Evolutionary conservation across 106 monocot species (phyloP).

Genomic region (Apostasia ramifera): DNA sequence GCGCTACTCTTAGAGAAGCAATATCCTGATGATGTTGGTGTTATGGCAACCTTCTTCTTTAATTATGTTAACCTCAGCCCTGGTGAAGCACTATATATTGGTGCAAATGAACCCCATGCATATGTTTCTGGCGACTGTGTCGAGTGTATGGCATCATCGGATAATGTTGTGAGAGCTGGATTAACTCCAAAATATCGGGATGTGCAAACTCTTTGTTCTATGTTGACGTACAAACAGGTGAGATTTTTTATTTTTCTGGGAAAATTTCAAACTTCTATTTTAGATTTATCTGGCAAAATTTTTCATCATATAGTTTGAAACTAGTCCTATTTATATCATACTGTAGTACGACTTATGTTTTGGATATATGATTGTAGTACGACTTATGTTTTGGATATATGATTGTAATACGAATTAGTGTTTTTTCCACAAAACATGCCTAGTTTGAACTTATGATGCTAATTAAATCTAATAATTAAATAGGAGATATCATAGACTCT

Average conservation of each 20-base stretch:
- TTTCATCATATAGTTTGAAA: too few relatives aligned
- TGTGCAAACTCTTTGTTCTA: slow-evolving; percentile 86
- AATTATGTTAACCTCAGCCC: slow-evolving; percentile 84
- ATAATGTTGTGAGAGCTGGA: slow-evolving; percentile 98
- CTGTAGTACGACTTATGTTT: too few relatives aligned
- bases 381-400: too few relatives aligned
- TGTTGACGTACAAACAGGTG: slow-evolving; percentile 95
- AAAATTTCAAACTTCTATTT: too few relatives aligned
- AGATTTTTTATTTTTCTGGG: background rate
- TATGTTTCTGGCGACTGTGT: slow-evolving; percentile 92
- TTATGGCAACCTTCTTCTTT: slow-evolving; percentile 83
- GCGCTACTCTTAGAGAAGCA: slow-evolving; percentile 66
- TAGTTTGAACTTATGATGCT: too few relatives aligned
- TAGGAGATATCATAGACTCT: too few relatives aligned
- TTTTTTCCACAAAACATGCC: too few relatives aligned
- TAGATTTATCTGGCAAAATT: too few relatives aligned
- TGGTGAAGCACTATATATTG: slow-evolving; percentile 82
- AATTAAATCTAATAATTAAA: too few relatives aligned
- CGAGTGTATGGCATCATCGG: slow-evolving; percentile 97
- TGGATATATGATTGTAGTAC: too few relatives aligned
- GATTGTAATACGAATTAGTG: too few relatives aligned
- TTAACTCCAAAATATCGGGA: slow-evolving; percentile 89
- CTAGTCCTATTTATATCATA: too few relatives aligned
- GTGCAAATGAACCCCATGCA: slow-evolving; percentile 94
- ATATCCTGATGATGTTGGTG: slow-evolving; percentile 85